Evolutionary conservation across 2,329 filamentous ascomycete genomes (phyloP), one percentile per base, ranked within the genome.

Genomic region (Elsinoe perseae): DNA sequence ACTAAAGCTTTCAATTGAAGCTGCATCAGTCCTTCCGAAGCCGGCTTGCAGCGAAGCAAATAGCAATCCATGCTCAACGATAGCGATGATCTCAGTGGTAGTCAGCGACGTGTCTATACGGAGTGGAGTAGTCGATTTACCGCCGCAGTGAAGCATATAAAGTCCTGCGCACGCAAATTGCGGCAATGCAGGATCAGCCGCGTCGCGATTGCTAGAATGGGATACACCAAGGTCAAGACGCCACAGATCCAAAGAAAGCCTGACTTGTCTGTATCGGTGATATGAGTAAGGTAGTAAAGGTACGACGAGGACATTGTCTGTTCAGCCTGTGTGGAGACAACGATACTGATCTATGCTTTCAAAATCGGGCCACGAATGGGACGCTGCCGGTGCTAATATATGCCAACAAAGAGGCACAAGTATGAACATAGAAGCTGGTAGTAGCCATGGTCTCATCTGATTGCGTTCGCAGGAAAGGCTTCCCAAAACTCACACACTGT

Each of bases 171-270:
- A 8, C 18, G 18, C 12, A 43, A 10, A 12, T 23, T 10, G 3
- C 40, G 40, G 18, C 14, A 23, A 9, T 43, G 40, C 10, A 43
- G 40, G 7, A 43, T 43, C 8, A 43, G 16, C 4, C 21, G 18
- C 7, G 40, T 23, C 12, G 21, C 18, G 8, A 43, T 23, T 57
- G 21, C 40, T 3, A 63, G 59, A n/a, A 48, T 50, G n/a, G 59
- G 48, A 32, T 62, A 62, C 20, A 60, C 56, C 12, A 61, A 23
- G 32, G 58, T 56, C 23, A 62, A 58, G 23, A 62, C 59, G 7
- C 57, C 56, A 25, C 57, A 50, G 44, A 62, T 60, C 61, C 61
- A 62, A 21, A 62, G 56, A 25, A 55, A 56, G 20, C 58, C 61
- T 20, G 61, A 54, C 18, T 52, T 14, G 34, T 62, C 52, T 18